phyloP scores from a whole-genome alignment of 139 green algal genomes.

The Chlorella ohadii region DNA sequence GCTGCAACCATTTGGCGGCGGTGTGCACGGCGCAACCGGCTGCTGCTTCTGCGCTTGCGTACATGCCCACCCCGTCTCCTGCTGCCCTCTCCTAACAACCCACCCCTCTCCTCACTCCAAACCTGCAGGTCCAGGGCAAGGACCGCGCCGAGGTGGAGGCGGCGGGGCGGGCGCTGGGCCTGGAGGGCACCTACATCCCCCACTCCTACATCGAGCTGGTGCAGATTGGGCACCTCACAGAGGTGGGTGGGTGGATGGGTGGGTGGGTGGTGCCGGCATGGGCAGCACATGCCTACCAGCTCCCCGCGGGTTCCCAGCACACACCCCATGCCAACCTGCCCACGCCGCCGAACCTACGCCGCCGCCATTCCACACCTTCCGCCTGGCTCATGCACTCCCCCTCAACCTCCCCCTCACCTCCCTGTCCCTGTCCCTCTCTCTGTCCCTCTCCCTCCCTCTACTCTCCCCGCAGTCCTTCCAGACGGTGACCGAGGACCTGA shows the following conservation, averaged over 20 bases:
- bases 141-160: slow-evolving; percentile 74
- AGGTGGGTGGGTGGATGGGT: neutral
- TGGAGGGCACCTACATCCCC: slow-evolving; percentile 90
- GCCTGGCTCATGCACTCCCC: too few relatives aligned
- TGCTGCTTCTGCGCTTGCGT: too few relatives aligned
- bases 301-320: too few relatives aligned
- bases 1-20: too few relatives aligned
- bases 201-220: slow-evolving; percentile 96
- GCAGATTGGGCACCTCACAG: slow-evolving; percentile 74
- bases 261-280: too few relatives aligned
- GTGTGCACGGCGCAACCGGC: too few relatives aligned
- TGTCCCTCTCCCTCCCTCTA: neutral
- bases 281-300: too few relatives aligned
- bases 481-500: slow-evolving; percentile 78
- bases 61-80: too few relatives aligned
- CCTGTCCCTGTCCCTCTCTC: neutral
- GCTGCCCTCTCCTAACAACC: neutral
- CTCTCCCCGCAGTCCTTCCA: slow-evolving; percentile 61
- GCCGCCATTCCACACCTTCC: too few relatives aligned
- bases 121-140: slow-evolving; percentile 79
- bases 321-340: too few relatives aligned
- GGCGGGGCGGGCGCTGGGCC: slow-evolving; percentile 71
- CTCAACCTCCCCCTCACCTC: too few relatives aligned
- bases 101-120: neutral
- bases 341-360: too few relatives aligned